phyloP scores from a whole-genome alignment of 208 protist genomes.

The Leishmania tarentolae region DNA sequence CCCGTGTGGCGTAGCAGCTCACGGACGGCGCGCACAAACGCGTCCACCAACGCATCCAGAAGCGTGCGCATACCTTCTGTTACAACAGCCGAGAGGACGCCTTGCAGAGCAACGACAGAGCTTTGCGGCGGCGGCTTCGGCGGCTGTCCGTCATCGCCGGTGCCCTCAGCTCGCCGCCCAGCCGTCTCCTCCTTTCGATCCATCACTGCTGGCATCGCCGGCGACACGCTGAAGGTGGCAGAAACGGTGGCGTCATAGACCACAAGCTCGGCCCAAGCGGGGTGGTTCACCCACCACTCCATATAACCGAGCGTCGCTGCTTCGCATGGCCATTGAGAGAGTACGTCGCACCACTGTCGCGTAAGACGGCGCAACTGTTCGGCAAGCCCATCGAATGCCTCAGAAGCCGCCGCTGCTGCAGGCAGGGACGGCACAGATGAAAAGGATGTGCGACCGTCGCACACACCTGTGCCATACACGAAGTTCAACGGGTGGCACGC shows the following conservation, averaged over 20 bases:
- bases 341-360: conserved; percentile 31
- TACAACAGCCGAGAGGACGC: conserved; percentile 7
- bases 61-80: conserved; percentile 19
- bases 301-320: conserved; percentile 41
- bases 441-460: neutral
- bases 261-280: conserved; percentile 3
- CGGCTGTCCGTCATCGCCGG: neutral
- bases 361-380: conserved; percentile 8
- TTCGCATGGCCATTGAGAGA: conserved; percentile 42
- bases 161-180: neutral
- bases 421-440: neutral
- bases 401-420: neutral
- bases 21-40: conserved; percentile 18
- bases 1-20: conserved; percentile 13
- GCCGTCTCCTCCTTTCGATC: neutral
- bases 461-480: neutral
- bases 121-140: neutral
- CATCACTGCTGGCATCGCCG: neutral
- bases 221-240: neutral
- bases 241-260: neutral
- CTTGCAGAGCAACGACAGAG: neutral
- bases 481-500: no score
- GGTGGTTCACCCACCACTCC: conserved; percentile 65
- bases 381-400: neutral
- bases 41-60: conserved; percentile 22